These are phyloP conservation scores for Trichoderma semiorbis DNA, from an alignment of 2,329 filamentous ascomycete species.

Conservation along the genomic window DNA sequence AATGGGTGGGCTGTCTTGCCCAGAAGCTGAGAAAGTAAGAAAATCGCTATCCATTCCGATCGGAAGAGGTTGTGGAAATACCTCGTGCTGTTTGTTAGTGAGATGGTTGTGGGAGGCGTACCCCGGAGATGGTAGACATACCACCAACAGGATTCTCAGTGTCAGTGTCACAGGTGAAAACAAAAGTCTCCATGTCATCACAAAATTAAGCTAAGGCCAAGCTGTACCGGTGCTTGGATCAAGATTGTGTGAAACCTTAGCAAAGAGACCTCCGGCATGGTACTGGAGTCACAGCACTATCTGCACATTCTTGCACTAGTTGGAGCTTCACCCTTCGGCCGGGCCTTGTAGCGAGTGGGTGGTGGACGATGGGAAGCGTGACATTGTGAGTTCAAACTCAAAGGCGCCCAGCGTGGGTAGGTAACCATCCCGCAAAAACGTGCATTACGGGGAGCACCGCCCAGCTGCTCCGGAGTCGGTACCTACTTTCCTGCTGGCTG, in stretches of 20 bases:
- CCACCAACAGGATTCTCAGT: background rate
- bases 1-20: background rate
- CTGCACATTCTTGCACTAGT: background rate
- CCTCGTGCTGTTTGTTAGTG: background rate
- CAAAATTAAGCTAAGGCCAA: background rate
- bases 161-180: background rate
- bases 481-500: conserved; percentile 17
- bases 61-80: background rate
- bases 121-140: background rate
- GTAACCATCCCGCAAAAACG: background rate
- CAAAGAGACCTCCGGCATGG: background rate
- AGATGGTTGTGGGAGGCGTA: background rate
- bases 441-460: conserved; percentile 11
- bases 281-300: background rate
- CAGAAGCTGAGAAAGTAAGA: conserved; percentile 5
- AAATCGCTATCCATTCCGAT: background rate
- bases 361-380: background rate
- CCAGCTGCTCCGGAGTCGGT: conserved; percentile 13
- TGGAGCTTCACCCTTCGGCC: background rate
- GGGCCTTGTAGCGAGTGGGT: background rate
- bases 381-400: background rate
- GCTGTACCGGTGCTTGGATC: background rate
- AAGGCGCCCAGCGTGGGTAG: background rate
- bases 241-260: background rate
- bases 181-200: background rate